phyloP scores from a whole-genome alignment of 176 grass and related monocot genomes.

The Echinochloa phyllopogon region DNA sequence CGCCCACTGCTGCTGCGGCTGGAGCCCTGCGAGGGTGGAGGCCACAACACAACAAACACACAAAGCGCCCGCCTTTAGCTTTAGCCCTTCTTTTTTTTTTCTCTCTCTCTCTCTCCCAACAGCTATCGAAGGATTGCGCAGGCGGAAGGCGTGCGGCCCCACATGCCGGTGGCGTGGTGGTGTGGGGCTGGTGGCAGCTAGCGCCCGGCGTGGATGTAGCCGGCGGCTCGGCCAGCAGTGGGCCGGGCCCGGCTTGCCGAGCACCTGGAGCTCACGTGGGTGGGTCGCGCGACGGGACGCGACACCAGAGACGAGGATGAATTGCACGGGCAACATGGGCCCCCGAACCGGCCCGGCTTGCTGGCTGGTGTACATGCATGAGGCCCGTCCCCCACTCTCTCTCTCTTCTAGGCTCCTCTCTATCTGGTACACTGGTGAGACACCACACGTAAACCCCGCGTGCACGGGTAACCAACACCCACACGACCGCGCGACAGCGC shows the following conservation, averaged over 20 bases:
- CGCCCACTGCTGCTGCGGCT: constrained; percentile 59
- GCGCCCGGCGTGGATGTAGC: constrained; percentile 34
- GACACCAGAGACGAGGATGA: neutral
- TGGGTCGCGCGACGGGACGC: constrained; percentile 2
- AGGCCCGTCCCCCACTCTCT: neutral
- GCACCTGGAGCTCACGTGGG: constrained; percentile 48
- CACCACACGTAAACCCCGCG: neutral
- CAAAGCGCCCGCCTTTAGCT: constrained; percentile 33
- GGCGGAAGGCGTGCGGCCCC: neutral
- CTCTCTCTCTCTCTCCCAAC: neutral
- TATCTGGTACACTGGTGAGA: neutral
- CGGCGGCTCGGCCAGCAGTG: neutral
- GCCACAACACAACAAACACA: constrained; percentile 32
- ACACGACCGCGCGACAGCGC: neutral
- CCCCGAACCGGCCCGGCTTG: neutral
- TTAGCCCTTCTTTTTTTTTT: neutral
- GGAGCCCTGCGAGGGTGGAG: constrained; percentile 51
- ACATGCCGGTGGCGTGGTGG: constrained; percentile 8
- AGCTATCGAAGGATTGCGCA: constrained; percentile 18
- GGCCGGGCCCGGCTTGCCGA: neutral
- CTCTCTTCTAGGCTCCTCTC: neutral
- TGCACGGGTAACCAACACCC: neutral
- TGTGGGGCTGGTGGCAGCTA: neutral
- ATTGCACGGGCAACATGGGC: constrained; percentile 48
- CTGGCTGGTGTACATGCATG: neutral